These are phyloP conservation scores for Lactifluus subvellereus DNA, from an alignment of 768 basidiomycete genomes.

Conservation along the genomic window DNA sequence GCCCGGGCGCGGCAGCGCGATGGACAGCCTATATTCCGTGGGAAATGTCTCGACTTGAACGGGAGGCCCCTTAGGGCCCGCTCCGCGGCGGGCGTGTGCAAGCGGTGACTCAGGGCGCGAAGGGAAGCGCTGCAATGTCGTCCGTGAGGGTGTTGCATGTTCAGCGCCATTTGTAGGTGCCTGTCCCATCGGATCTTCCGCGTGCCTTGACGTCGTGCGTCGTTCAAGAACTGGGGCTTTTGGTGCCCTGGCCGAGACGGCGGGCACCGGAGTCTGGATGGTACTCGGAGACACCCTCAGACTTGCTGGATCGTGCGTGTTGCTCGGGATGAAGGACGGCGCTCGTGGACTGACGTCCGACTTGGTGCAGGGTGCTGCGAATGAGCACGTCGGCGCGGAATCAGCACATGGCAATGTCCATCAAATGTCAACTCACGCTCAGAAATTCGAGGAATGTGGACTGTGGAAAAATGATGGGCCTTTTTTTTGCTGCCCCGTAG, in stretches of 20 bases:
- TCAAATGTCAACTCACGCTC: neutral
- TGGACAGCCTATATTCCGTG: neutral
- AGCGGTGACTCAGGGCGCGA: conserved; percentile 14
- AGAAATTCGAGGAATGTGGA: neutral
- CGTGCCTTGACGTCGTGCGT: neutral
- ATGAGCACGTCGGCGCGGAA: neutral
- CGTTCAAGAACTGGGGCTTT: neutral
- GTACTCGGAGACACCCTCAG: neutral
- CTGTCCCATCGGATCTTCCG: neutral
- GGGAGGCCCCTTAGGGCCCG: neutral
- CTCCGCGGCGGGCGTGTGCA: conserved; percentile 6
- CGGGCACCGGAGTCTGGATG: neutral
- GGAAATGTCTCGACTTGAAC: neutral
- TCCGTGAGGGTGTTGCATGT: neutral
- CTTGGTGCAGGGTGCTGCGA: neutral
- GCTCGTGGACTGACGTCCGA: neutral
- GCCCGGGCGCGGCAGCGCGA: conserved; percentile 15
- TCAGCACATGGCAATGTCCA: neutral
- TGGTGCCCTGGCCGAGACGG: neutral
- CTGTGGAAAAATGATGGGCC: neutral
- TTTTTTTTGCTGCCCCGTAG: neutral
- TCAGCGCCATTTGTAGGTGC: neutral
- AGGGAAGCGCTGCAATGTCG: neutral
- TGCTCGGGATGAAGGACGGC: neutral
- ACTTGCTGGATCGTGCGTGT: too few species aligned